phyloP scores from a whole-genome alignment of 2,329 filamentous ascomycete species.

The Allantophomopsis lycopodina region DNA sequence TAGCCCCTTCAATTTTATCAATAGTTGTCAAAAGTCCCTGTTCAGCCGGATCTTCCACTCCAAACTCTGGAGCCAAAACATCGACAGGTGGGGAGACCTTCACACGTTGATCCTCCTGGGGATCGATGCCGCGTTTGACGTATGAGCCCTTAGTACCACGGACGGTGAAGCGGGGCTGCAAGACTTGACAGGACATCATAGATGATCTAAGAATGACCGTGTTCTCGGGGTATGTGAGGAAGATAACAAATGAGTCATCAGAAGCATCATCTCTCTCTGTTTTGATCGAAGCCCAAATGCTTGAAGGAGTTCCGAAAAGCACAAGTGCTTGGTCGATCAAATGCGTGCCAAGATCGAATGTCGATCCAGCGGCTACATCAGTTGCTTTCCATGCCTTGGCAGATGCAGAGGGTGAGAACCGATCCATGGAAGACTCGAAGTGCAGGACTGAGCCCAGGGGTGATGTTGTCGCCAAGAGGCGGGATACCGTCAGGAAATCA shows the following conservation, averaged over 20 bases:
- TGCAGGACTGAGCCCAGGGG: too few relatives aligned
- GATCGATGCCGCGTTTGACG: slow-evolving; percentile 22
- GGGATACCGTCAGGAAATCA: too few relatives aligned
- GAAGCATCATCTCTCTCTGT: slow-evolving; percentile 10
- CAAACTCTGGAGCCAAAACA: slow-evolving; percentile 14
- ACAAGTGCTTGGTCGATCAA: slow-evolving; percentile 22
- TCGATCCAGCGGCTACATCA: too few relatives aligned
- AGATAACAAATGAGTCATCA: slow-evolving; percentile 20
- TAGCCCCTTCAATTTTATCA: slow-evolving; percentile 17
- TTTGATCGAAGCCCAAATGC: slow-evolving; percentile 17
- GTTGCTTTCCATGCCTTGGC: too few relatives aligned
- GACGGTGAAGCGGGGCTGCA: slow-evolving; percentile 4
- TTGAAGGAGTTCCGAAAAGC: slow-evolving; percentile 20
- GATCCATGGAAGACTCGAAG: too few relatives aligned
- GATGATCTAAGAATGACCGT: too few relatives aligned
- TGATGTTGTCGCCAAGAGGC: too few relatives aligned
- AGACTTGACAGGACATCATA: too few relatives aligned
- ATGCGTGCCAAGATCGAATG: slow-evolving; percentile 20
- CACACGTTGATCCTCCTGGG: slow-evolving; percentile 21
- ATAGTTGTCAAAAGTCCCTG: slow-evolving; percentile 25
- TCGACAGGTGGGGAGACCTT: slow-evolving; percentile 14
- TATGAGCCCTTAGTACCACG: slow-evolving; percentile 21
- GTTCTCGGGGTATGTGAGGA: slow-evolving; percentile 16
- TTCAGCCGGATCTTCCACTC: slow-evolving; percentile 20
- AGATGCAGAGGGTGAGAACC: too few relatives aligned